Evolutionary conservation across 2,329 filamentous ascomycete species (phyloP), one percentile per base, ranked within the genome.

Genomic region (Cordyceps fumosorosea): DNA sequence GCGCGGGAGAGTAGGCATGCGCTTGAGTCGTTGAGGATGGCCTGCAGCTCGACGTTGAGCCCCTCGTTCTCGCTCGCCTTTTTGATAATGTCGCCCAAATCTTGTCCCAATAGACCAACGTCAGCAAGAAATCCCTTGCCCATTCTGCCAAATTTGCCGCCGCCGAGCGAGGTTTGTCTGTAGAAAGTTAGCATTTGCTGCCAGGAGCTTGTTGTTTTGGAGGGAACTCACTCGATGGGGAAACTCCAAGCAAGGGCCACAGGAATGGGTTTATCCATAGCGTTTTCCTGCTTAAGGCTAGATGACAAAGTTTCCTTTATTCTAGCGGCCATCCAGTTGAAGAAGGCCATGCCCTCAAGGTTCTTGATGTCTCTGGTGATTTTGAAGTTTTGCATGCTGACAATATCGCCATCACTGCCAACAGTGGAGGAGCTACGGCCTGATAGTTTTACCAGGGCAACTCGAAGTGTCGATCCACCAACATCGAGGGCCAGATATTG

Each of bases 221-320:
- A 1, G n/a, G 6, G 42, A 53, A 77, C 84, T 70, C 77, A 88
- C 85, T 89, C 83, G 51, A 89, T 84, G 29, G 86, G 86, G 67
- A 89, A 89, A 63, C 86, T 89, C 85, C 86, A 89, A 6, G 86
- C 84, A 64, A 89, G 71, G 1, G 85, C 85, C 74, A 88, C 77
- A 10, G 80, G 81, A 57, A 89, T 74, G 32, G 81, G 78, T 2
- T 75, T 72, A 26, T 76, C 74, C 5, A 72, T 69, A 50, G 67
- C 70, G 62, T 75, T 71, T 24, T 70, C 72, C 3, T 73, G 70
- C 51, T 76, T 73, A 24, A 76, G 68, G 20, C 78, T 79, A 50
- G 75, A 75, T 7, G 75, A 72, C 12, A 89, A 73, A 1, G 84
- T 85, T 55, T 87, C 81, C 57, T 76, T 71, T 67, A 89, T 86